These are phyloP conservation scores for Cyclotella choctawhatcheeana DNA, from an alignment of 108 stramenopile genomes.

Conservation along the genomic window DNA sequence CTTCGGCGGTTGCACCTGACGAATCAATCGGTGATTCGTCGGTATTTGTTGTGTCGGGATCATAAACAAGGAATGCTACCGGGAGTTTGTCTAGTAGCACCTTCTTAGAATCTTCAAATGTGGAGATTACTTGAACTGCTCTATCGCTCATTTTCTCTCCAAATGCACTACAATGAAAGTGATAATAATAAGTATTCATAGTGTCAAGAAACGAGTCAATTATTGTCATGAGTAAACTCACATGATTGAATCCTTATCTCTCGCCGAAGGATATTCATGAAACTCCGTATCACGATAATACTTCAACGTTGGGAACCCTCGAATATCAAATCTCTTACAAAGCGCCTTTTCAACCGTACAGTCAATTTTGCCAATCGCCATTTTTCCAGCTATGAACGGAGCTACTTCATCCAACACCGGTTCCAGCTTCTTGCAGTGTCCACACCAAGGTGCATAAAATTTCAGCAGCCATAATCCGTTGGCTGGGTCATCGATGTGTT, in stretches of 20 bases:
- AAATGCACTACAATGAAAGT: constrained; percentile 43
- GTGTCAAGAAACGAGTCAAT: too few species aligned
- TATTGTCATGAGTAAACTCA: constrained; percentile 3
- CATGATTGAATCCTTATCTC: constrained; percentile 65
- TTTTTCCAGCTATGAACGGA: constrained; percentile 62
- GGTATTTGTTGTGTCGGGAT: constrained; percentile 33
- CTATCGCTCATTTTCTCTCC: constrained; percentile 72
- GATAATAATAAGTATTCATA: neutral
- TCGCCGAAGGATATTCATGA: constrained; percentile 72
- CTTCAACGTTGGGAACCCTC: constrained; percentile 85
- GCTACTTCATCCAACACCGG: constrained; percentile 75
- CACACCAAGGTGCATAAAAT: constrained; percentile 85
- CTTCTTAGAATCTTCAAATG: constrained; percentile 53
- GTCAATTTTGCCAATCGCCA: constrained; percentile 88
- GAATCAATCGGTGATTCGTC: constrained; percentile 35
- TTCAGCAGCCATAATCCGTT: constrained; percentile 82
- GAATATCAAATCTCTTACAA: constrained; percentile 64
- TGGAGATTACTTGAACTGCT: constrained; percentile 53
- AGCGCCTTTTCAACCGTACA: constrained; percentile 73
- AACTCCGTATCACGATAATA: constrained; percentile 70
- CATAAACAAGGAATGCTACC: constrained; percentile 71
- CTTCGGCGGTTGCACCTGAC: constrained; percentile 37
- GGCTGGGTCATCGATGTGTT: constrained; percentile 62
- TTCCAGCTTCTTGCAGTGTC: constrained; percentile 68
- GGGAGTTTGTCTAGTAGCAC: constrained; percentile 39